A percentile compares a stretch with the other conserved stretches of the same genome.
These are phyloP conservation scores for Neonectria punicea DNA, from an alignment of 2,329 filamentous ascomycete species.

Conservation along the genomic window DNA sequence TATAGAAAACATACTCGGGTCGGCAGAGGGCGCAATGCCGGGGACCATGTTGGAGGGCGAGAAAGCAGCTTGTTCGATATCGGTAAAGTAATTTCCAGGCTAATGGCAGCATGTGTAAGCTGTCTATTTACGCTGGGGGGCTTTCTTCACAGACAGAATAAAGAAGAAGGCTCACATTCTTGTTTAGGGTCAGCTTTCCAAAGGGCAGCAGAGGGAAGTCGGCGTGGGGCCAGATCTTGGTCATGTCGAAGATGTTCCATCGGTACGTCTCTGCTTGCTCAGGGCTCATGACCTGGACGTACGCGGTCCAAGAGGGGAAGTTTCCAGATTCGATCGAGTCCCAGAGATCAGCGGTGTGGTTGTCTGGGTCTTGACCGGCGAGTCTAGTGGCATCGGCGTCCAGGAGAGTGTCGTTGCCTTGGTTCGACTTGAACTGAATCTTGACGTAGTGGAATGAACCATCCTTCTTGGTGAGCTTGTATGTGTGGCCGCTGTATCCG, in stretches of 20 bases:
- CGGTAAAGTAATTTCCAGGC: constrained; percentile 72
- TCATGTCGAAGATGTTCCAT: constrained; percentile 75
- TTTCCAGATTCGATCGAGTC: constrained; percentile 68
- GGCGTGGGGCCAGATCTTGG: constrained; percentile 74
- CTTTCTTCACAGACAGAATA: background rate
- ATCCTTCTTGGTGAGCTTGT: constrained; percentile 55
- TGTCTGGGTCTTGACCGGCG: constrained; percentile 62
- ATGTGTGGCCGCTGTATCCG: constrained; percentile 60
- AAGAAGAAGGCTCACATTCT: constrained; percentile 55
- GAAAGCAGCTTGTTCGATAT: constrained; percentile 76
- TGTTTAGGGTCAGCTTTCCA: constrained; percentile 72
- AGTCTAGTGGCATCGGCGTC: constrained; percentile 49
- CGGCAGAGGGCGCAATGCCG: constrained; percentile 70
- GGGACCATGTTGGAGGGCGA: constrained; percentile 73
- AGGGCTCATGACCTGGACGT: constrained; percentile 71
- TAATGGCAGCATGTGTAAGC: background rate
- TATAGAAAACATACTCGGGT: constrained; percentile 56
- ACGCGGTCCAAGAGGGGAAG: constrained; percentile 71
- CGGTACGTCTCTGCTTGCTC: constrained; percentile 69
- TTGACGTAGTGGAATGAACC: constrained; percentile 62
- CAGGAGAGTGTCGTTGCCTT: constrained; percentile 57
- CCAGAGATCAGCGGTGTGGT: constrained; percentile 50
- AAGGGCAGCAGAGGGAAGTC: constrained; percentile 70
- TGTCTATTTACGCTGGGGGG: background rate
- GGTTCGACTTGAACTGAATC: constrained; percentile 59